Percentiles rank a stretch among this genome's conserved stretches.
Conservation (phyloP, 2,329 filamentous ascomycete species). For the Neodidymelliopsis sp. region DNA sequence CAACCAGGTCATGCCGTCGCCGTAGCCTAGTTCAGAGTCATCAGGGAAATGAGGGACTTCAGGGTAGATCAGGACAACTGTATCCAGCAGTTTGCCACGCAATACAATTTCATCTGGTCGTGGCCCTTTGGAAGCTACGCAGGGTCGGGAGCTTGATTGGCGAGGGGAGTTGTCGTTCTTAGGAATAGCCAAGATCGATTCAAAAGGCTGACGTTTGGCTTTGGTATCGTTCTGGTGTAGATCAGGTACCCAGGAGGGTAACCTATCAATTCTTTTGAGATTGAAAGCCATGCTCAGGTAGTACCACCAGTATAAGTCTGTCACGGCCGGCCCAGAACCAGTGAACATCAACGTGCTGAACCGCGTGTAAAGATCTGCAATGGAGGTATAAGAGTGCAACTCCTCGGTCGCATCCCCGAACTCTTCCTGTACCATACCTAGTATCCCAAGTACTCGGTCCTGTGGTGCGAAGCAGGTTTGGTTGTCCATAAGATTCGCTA, state of each 20-base stretch:
- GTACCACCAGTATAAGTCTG: conserved; percentile 3
- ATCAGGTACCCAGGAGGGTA: conserved; percentile 9
- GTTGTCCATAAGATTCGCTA: conserved; percentile 5
- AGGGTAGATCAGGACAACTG: not conserved
- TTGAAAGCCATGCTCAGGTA: conserved; percentile 9
- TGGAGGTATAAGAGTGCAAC: not conserved
- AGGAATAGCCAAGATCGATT: not conserved
- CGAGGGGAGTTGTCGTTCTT: not conserved
- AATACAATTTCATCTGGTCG: not conserved
- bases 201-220: not conserved
- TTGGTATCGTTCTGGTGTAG: not conserved
- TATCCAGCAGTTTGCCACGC: conserved; percentile 3
- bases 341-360: conserved; percentile 2
- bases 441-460: conserved; percentile 4
- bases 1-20: not conserved
- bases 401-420: not conserved
- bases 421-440: conserved; percentile 7
- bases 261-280: conserved; percentile 2
- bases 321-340: not conserved
- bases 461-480: conserved; percentile 4
- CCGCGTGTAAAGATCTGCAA: conserved; percentile 1
- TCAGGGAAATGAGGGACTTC: conserved; percentile 1
- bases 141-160: conserved; percentile 1
- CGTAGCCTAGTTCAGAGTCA: not conserved
- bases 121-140: not conserved